phyloP scores from a whole-genome alignment of 257 asterid genomes.

The Perilla frutescens region DNA sequence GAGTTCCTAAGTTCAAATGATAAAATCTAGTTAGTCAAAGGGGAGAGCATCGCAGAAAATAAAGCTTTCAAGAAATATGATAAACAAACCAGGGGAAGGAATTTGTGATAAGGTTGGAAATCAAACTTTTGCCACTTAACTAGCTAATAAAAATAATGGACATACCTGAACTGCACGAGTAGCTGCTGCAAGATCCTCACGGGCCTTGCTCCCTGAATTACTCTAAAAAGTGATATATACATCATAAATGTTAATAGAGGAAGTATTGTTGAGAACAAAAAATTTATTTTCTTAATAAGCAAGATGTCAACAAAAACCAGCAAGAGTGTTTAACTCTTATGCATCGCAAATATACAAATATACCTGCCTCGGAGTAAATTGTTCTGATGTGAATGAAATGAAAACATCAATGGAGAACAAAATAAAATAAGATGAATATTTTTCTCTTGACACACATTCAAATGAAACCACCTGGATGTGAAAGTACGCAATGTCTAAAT shows the following conservation, averaged over 20 bases:
- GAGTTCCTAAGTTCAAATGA: constrained; percentile 74
- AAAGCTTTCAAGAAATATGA: constrained; percentile 26
- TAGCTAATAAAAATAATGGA: constrained; percentile 35
- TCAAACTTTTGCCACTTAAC: constrained; percentile 18
- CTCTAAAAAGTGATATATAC: constrained; percentile 56
- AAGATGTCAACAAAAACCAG: constrained; percentile 14
- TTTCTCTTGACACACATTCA: constrained; percentile 6
- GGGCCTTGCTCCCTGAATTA: constrained; percentile 95
- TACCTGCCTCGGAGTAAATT: constrained; percentile 22
- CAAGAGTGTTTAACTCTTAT: constrained; percentile 21
- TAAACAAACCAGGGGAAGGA: constrained; percentile 27
- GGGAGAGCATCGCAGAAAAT: constrained; percentile 7
- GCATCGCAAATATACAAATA: constrained; percentile 24
- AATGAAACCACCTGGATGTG: constrained; percentile 22
- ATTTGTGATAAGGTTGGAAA: constrained; percentile 26
- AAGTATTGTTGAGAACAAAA: constrained; percentile 21
- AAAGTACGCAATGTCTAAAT: background rate
- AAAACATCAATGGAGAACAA: background rate
- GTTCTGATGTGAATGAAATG: constrained; percentile 19
- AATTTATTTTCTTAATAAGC: constrained; percentile 1
- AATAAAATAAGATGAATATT: background rate
- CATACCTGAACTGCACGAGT: constrained; percentile 91
- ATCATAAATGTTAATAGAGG: constrained; percentile 33
- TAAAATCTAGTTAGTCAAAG: constrained; percentile 32
- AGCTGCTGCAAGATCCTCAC: constrained; percentile 99